Conservation (phyloP, 805 yeast species). For the Metschnikowia similis region DNA sequence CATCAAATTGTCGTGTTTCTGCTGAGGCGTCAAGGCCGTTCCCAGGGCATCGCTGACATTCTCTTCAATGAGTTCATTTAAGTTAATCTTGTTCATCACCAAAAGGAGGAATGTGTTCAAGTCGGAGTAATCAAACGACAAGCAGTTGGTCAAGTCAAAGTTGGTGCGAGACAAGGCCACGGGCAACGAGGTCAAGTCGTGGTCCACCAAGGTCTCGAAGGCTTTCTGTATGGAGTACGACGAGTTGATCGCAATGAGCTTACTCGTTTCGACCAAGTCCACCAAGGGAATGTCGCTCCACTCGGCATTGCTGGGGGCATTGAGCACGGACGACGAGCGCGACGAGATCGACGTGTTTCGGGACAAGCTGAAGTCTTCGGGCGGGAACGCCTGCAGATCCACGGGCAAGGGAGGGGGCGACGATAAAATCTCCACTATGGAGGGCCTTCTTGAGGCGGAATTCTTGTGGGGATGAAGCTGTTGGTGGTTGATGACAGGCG, state of each 20-base stretch:
- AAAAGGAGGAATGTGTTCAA: constrained; percentile 79
- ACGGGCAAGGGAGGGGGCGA: constrained; percentile 67
- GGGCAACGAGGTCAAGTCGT: constrained; percentile 84
- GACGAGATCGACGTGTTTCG: constrained; percentile 28
- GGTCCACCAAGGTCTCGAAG: constrained; percentile 66
- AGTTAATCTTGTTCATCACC: constrained; percentile 66
- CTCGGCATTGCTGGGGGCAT: constrained; percentile 30
- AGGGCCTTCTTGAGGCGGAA: constrained; percentile 44
- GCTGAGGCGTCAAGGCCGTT: constrained; percentile 22
- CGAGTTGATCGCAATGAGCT: constrained; percentile 65
- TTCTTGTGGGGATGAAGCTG: constrained; percentile 16
- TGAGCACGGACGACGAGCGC: constrained; percentile 12
- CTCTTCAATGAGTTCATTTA: constrained; percentile 33
- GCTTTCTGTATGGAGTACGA: constrained; percentile 80
- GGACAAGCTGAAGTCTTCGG: constrained; percentile 34
- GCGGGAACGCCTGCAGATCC: constrained; percentile 25
- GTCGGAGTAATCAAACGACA: constrained; percentile 89
- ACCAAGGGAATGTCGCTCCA: constrained; percentile 72
- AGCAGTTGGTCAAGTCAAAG: constrained; percentile 57
- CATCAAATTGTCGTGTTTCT: constrained; percentile 38
- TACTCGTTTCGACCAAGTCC: constrained; percentile 75
- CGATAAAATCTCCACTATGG: constrained; percentile 69
- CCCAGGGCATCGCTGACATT: constrained; percentile 20
- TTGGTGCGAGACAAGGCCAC: constrained; percentile 37
- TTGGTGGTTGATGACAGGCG: constrained; percentile 15